Evolutionary conservation across 2,329 filamentous ascomycete genomes (phyloP).

Genomic region (Trichoderma cornu-damae): DNA sequence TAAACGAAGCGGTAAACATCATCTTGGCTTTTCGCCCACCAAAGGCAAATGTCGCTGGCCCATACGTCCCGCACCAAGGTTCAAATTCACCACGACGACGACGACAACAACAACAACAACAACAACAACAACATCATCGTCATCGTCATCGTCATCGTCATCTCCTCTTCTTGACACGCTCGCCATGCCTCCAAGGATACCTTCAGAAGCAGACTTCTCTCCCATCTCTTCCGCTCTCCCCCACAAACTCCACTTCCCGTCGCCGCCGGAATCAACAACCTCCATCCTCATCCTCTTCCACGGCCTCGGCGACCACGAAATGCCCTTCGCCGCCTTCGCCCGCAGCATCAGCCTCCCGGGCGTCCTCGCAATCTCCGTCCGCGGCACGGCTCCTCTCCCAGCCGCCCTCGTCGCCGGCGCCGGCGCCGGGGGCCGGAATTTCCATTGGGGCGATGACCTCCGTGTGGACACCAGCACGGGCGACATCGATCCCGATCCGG

Average conservation of each 20-base stretch:
- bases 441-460: slow-evolving; percentile 66
- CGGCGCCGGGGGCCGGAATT: slow-evolving; percentile 31
- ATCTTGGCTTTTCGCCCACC: too few species aligned
- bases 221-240: slow-evolving; percentile 39
- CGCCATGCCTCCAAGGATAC: slow-evolving; percentile 45
- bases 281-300: slow-evolving; percentile 79
- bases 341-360: slow-evolving; percentile 67
- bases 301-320: slow-evolving; percentile 72
- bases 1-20: too few species aligned
- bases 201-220: slow-evolving; percentile 46
- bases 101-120: too few species aligned
- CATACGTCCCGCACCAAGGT: too few species aligned
- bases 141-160: neutral
- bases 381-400: slow-evolving; percentile 64
- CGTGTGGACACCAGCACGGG: slow-evolving; percentile 46
- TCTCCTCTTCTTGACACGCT: neutral
- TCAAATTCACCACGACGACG: too few species aligned
- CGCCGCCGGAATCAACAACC: slow-evolving; percentile 57
- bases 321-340: slow-evolving; percentile 64
- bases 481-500: slow-evolving; percentile 56
- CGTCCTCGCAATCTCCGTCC: slow-evolving; percentile 68
- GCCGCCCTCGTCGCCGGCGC: slow-evolving; percentile 50
- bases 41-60: too few species aligned
- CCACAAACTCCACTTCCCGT: slow-evolving; percentile 45
- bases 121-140: neutral